phyloP scores from a whole-genome alignment of 345 rosid species.

The Dovyalis caffra region DNA sequence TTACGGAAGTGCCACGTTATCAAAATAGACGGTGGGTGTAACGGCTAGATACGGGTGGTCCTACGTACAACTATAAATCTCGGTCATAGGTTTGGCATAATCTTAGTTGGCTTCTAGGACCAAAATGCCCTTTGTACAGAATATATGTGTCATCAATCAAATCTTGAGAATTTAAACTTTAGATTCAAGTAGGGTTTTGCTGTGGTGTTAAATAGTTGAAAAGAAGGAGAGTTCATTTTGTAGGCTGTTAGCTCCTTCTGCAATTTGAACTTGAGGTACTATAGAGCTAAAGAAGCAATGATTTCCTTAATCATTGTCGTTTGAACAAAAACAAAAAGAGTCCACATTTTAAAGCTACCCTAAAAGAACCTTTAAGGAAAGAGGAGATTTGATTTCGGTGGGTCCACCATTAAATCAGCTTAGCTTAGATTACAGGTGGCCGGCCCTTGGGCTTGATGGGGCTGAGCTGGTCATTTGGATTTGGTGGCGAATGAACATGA shows the following conservation, averaged over 20 bases:
- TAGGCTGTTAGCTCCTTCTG: too few species aligned
- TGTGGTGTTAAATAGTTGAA: too few species aligned
- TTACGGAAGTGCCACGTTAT: conserved; percentile 13
- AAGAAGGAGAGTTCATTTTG: too few species aligned
- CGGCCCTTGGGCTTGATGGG: too few species aligned
- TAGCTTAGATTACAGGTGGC: background rate
- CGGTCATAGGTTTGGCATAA: too few species aligned
- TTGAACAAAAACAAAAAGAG: conserved; percentile 7
- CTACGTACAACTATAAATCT: background rate
- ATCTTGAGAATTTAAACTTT: too few species aligned
- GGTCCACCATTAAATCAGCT: conserved; percentile 10
- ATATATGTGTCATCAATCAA: too few species aligned
- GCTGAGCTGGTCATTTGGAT: too few species aligned
- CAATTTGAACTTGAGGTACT: too few species aligned
- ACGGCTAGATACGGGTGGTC: conserved; percentile 22
- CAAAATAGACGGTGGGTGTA: conserved; percentile 8
- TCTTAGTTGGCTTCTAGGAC: too few species aligned
- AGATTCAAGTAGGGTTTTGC: too few species aligned
- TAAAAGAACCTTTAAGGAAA: background rate
- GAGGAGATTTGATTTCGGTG: background rate
- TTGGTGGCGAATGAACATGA: background rate
- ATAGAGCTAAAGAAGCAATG: background rate
- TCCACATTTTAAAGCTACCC: background rate
- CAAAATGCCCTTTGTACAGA: too few species aligned
- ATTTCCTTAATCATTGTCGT: background rate